A percentile compares a stretch with the other conserved stretches of the same genome.
These are phyloP conservation scores for Casuarina glauca DNA, from an alignment of 306 rosid species.

Conservation along the genomic window DNA sequence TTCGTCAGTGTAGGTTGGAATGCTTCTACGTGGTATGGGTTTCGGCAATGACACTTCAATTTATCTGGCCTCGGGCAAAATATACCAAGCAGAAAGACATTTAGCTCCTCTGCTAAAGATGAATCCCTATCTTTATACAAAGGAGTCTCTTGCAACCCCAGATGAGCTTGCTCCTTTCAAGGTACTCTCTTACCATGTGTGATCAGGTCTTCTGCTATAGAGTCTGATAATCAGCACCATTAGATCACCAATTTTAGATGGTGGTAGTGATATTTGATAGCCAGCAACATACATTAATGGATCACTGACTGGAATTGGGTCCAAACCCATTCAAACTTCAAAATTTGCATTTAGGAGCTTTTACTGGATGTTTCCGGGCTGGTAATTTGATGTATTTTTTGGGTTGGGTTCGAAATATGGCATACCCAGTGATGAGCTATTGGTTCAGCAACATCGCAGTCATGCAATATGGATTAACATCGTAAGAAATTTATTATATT, in stretches of 20 bases:
- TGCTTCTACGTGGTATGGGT: conserved; percentile 96
- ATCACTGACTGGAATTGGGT: not conserved
- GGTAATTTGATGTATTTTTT: not conserved
- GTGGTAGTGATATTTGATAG: not conserved
- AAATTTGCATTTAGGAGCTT: too few relatives aligned
- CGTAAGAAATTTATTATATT: not conserved
- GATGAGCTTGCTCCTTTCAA: conserved; percentile 81
- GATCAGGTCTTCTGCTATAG: not conserved
- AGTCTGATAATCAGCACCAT: not conserved
- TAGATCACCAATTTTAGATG: not conserved
- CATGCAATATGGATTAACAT: not conserved
- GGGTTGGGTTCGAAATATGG: not conserved
- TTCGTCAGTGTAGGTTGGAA: conserved; percentile 68
- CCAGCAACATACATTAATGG: too few relatives aligned
- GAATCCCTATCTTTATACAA: conserved; percentile 87
- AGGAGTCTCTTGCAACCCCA: conserved; percentile 82
- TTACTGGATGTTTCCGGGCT: not conserved
- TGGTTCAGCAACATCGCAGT: not conserved
- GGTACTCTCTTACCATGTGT: conserved; percentile 37
- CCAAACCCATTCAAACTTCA: not conserved
- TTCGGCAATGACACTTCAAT: conserved; percentile 75
- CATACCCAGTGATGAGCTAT: too few relatives aligned
- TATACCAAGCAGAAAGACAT: conserved; percentile 72
- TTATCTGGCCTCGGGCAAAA: conserved; percentile 89
- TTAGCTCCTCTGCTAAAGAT: conserved; percentile 69